These are phyloP conservation scores for Penicillium verhagenii DNA, from an alignment of 495 filamentous ascomycete species.

Conservation along the genomic window DNA sequence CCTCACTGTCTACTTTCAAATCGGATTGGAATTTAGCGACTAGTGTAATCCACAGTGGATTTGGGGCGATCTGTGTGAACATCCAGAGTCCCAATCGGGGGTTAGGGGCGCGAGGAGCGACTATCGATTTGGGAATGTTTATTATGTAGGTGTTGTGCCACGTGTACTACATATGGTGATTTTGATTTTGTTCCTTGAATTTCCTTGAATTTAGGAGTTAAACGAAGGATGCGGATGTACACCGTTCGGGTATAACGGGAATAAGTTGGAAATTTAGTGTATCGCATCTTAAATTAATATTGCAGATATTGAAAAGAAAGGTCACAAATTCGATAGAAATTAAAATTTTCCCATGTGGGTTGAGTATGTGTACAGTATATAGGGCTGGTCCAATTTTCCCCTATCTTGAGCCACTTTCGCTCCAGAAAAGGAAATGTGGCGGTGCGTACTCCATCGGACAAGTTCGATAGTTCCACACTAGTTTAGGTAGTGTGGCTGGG, in stretches of 20 bases:
- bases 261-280: too few species aligned
- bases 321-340: too few species aligned
- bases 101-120: not conserved
- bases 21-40: not conserved
- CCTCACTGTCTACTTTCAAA: too few species aligned
- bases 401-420: not conserved
- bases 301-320: too few species aligned
- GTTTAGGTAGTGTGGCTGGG: not conserved
- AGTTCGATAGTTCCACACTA: not conserved
- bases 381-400: not conserved
- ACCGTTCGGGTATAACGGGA: too few species aligned
- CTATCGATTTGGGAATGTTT: not conserved
- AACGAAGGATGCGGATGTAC: not conserved
- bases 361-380: not conserved
- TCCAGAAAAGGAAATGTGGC: not conserved
- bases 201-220: too few species aligned
- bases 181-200: too few species aligned
- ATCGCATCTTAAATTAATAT: too few species aligned
- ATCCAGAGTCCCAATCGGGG: not conserved
- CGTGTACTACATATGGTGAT: slow-evolving; percentile 1
- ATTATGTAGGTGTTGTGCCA: not conserved
- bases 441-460: not conserved
- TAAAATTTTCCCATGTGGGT: too few species aligned
- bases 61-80: not conserved
- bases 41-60: not conserved